Evolutionary conservation across 2,329 filamentous ascomycete genomes (phyloP), one percentile per base, ranked within the genome.

Genomic region (Trichoderma lentiforme): DNA sequence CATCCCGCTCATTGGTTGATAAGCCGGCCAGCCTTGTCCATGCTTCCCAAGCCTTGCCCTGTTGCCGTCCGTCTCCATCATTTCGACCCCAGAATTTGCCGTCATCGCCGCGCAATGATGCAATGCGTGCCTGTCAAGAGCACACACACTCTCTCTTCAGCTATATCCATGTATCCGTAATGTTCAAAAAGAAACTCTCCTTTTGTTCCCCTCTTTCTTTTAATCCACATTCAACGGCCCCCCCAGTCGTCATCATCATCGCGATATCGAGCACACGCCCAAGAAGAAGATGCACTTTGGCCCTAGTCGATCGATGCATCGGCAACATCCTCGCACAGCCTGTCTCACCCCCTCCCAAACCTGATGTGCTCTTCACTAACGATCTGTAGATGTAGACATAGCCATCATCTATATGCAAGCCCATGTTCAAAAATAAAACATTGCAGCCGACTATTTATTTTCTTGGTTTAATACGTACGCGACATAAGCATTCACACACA

Each of bases 241-340:
- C 64, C 51, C 43, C 18, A 15, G 43, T 47, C 39, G 18, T 51
- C 47, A 24, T 51, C 32, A 34, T 58, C 53, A 56, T 68, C 53
- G 53, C 18, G 34, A 68, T 68, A 58, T 47, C 65, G 24, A 68
- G 53, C 53, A 68, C 64, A 58, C 65, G 53, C 65, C 64, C 64
- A 57, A 7, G 3, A 18, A 30, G 18, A 15, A 58, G 34, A 68
- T 60, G 65, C 65, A 60, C 53, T 68, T 43, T 30, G 53, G 53
- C 65, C 65, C 26, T 68, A 43, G 65, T 47, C 65, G 65, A 68
- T 68, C 65, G 53, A 67, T 24, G 28, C 65, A 58, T 60, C 65
- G 34, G 26, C 14, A 26, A 43, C 56, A 43, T 43, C 36, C 36
- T 43, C 36, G 36, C 36, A 43, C 36, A n/a, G 43, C 51, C 65